Evolutionary conservation across 1,139 yeast species (phyloP), one percentile per base, ranked within the genome.

Genomic region (Spencermartinsiella ligniputridi): DNA sequence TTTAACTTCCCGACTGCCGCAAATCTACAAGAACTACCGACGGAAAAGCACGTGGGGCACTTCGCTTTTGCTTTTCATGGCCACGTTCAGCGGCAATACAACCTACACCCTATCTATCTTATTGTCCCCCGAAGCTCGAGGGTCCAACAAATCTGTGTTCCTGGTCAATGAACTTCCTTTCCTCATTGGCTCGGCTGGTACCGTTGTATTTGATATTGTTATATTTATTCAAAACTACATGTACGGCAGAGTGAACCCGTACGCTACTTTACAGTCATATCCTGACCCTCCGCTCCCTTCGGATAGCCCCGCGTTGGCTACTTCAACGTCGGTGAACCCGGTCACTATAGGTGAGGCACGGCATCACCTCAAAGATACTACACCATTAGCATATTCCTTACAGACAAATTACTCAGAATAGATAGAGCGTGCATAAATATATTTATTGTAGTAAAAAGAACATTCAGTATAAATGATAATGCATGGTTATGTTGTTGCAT

Each of bases 11-110:
- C 71, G 98, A 51, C 68, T 89, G 42, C 98, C 98, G 0, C 98
- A 90, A 60, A 68, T 90, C 38, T 68, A 75, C 61, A 86, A 85
- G 56, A 90, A 90, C 66, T 81, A 80, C 61, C 61, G 69, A 49
- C 70, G 95, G 39, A 82, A 83, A 58, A 83, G 96, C 3, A 92
- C 95, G 0, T 82, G 81, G 36, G 97, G 97, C 2, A 71, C 89
- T 1, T 83, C 96, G 1, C 83, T 94, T 25, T 67, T 86, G 46
- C 70, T 90, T 29, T 88, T 92, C 60, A 75, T 78, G 3, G 81
- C 94, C 17, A 95, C 96, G 1, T 69, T 90, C 36, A 52, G 77
- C 33, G 96, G 96, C 2, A 92, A 92, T 62, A 54, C 83, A n/a
- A 77, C 88, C 2, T 92, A 90, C 62, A 79, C 95, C 0, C 54